Evolutionary conservation across 306 rosid species (phyloP), one percentile per base, ranked within the genome.

Genomic region (Cucurbita maxima): DNA sequence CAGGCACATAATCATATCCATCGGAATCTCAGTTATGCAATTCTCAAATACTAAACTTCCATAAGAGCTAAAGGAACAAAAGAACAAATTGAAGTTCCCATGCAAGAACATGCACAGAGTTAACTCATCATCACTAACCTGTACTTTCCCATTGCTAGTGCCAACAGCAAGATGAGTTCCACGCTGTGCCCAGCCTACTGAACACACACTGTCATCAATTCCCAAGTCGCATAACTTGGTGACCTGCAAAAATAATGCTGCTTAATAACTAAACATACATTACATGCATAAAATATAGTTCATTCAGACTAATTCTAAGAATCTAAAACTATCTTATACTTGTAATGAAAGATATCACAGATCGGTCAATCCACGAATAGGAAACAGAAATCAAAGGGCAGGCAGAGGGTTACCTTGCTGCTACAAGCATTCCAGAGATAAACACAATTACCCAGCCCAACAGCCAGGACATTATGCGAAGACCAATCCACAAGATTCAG

Each of bases 371-470:
- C 60, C 74, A 70, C 38, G 36, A 60, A 20, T 19, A 34, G 0
- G 16, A 43, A 62, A 73, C 5, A 48, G 14, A 69, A 34, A 6
- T 64, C 57, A 38, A 20, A 48, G 25, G 18, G 19, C n/a, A 67
- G 69, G 47, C 55, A 75, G 20, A 81, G 67, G 75, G 71, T 75
- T 66, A 89, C 99, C 96, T 95, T 95, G 83, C 96, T 95, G 74
- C 96, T 95, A 69, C 96, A 91, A 75, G 99, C 99, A 86, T 95
- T 91, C 99, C 99, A 95, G 63, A 95, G 86, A 82, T 95, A 95
- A 84, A 95, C 97, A 78, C 96, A 95, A 74, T 90, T 91, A 10
- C 97, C 97, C 81, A 95, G 79, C 38, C 99, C 99, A 63, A 95
- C 99, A 47, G 97, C 97, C 71, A 95, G 76, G 57, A 95, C 96